These are phyloP conservation scores for Boletales sp. DNA, from an alignment of 768 basidiomycete genomes.

Conservation along the genomic window DNA sequence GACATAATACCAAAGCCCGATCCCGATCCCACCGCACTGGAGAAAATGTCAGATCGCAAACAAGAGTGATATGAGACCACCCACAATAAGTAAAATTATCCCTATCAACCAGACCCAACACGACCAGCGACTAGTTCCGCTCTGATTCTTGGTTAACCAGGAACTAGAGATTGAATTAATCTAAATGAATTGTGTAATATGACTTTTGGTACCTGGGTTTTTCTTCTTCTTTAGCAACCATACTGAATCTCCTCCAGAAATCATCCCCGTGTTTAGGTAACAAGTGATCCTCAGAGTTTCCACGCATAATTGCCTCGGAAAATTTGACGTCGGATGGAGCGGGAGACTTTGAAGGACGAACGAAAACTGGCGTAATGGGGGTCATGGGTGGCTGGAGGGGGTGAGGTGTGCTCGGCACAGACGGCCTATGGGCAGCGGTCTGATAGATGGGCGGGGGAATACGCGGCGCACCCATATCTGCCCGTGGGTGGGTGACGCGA, in stretches of 20 bases:
- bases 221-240: conserved; percentile 70
- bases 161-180: conserved; percentile 34
- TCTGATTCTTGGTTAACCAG: conserved; percentile 67
- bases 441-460: conserved; percentile 32
- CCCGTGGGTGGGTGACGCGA: conserved; percentile 17
- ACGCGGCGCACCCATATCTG: conserved; percentile 17
- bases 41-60: not conserved
- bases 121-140: conserved; percentile 47
- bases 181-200: not conserved
- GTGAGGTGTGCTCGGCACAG: conserved; percentile 56
- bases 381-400: conserved; percentile 75
- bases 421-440: conserved; percentile 26
- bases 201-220: conserved; percentile 40
- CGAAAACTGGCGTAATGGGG: conserved; percentile 77
- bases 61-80: conserved; percentile 15
- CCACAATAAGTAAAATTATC: conserved; percentile 52
- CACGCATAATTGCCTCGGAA: conserved; percentile 57
- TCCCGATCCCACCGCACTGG: conserved; percentile 50
- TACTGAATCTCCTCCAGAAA: conserved; percentile 85
- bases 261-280: conserved; percentile 70
- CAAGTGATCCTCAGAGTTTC: conserved; percentile 63
- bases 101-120: conserved; percentile 72
- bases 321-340: conserved; percentile 46
- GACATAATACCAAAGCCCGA: conserved; percentile 58
- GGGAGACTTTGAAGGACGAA: conserved; percentile 47